Evolutionary conservation across 2,329 filamentous ascomycete species (phyloP), one percentile per base, ranked within the genome.

Genomic region (Pezicula rhizophila): DNA sequence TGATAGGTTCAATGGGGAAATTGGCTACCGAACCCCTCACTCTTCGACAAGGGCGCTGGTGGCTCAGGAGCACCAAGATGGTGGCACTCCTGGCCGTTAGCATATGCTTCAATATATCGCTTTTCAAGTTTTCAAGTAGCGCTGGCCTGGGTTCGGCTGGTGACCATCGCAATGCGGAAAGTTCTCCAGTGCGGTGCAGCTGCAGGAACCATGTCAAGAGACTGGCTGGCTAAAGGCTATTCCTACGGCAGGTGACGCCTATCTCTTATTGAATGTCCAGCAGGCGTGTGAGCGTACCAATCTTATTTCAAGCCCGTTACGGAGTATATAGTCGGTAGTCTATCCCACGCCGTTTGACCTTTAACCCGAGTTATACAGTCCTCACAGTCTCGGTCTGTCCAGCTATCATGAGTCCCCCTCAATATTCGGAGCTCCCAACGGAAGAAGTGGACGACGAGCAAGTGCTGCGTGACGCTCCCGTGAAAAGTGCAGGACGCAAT

Each of bases 401-500:
- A 17, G 38, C 38, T 20, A 23, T 23, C n/a, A 42, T 42, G 40
- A 17, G n/a, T 20, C 25, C 40, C 20, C 40, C 20, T 11, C 34
- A 46, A 23, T 46, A 46, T 31, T 35, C 34, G 4, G 34, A 28
- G 45, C 45, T 46, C 39, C 20, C 45, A 17, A 45, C 15, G 26
- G 34, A 46, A 31, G 45, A 46, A 10, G 45, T 18, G 34, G 33
- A 40, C 8, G 20, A 10, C 3, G 20, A 10, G 40, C 40, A 31
- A 28, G 18, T 31, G 20, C 40, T 25, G 25, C n/a, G 35, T 8
- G 42, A 31, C 7, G 26, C 26, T 11, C 40, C 46, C 26, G 31
- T 46, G 34, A 46, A 41, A 17, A n/a, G 11, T 11, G 40, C 46
- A 34, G 46, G 43, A 45, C 40, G 49, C 31, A 46, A 18, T 25